A percentile compares a stretch with the other conserved stretches of the same genome.
phyloP scores from a whole-genome alignment of 139 green algal genomes.

The Chlorella sp. region DNA sequence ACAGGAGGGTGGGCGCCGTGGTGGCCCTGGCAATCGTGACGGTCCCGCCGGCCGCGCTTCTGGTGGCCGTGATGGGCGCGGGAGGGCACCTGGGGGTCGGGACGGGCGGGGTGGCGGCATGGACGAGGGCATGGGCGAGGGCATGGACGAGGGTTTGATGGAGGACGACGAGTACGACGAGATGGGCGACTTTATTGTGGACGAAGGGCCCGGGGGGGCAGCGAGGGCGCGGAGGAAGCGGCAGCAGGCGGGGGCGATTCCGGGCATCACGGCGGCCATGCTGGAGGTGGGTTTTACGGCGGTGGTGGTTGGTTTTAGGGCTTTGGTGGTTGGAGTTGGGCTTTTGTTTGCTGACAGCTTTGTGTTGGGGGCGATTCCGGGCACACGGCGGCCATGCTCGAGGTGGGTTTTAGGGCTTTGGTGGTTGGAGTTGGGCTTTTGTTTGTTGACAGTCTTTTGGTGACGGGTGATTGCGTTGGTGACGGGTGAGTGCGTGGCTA shows the following conservation, averaged over 20 bases:
- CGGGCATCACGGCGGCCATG: constrained; percentile 34
- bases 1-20: too few species aligned
- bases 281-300: constrained; percentile 41
- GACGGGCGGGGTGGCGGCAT: background rate
- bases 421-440: too few species aligned
- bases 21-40: background rate
- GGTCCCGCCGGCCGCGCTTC: background rate
- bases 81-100: background rate
- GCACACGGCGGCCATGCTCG: too few species aligned
- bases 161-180: constrained; percentile 47
- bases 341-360: too few species aligned
- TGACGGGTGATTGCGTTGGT: too few species aligned
- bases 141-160: background rate
- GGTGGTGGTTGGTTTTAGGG: background rate
- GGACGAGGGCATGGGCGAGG: background rate
- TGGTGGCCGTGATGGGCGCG: background rate
- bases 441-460: too few species aligned
- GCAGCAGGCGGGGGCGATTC: constrained; percentile 12
- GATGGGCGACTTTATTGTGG: constrained; percentile 85
- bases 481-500: too few species aligned
- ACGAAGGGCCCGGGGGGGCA: constrained; percentile 57
- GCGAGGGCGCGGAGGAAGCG: constrained; percentile 2
- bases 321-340: too few species aligned
- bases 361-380: too few species aligned
- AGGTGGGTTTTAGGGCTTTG: background rate